Percentiles rank a stretch among this genome's conserved stretches.
These are phyloP conservation scores for Voacanga thouarsii DNA, from an alignment of 257 asterid genomes.

Conservation along the genomic window DNA sequence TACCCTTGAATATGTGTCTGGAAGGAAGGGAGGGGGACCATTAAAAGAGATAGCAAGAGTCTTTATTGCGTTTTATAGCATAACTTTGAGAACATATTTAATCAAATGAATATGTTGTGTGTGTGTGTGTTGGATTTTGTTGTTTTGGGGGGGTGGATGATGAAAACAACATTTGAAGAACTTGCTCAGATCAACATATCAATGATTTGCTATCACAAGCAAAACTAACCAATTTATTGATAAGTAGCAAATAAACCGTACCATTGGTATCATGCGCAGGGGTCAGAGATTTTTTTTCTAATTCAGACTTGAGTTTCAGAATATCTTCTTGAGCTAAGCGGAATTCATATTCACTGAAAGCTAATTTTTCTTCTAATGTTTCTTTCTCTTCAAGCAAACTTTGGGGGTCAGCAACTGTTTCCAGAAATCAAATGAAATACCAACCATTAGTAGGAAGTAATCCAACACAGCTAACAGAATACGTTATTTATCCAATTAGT, in stretches of 20 bases:
- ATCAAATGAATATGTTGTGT: too few relatives aligned
- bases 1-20: background rate
- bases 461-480: slow-evolving; percentile 2
- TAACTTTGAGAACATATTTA: background rate
- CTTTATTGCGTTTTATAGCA: background rate
- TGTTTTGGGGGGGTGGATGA: too few relatives aligned
- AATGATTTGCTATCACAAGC: background rate
- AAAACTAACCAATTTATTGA: background rate
- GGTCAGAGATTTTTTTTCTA: slow-evolving; percentile 56
- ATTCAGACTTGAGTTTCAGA: slow-evolving; percentile 63
- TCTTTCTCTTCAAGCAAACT: slow-evolving; percentile 85
- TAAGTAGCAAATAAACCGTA: slow-evolving; percentile 5
- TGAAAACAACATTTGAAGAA: background rate
- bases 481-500: background rate
- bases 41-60: background rate
- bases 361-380: slow-evolving; percentile 81
- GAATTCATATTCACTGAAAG: slow-evolving; percentile 86
- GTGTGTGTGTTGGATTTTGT: too few relatives aligned
- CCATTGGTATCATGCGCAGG: slow-evolving; percentile 37
- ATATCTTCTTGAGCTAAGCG: slow-evolving; percentile 95
- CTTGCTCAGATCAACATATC: background rate
- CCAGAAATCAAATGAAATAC: slow-evolving; percentile 19
- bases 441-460: slow-evolving; percentile 10
- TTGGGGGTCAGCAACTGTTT: slow-evolving; percentile 90
- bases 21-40: background rate